Evolutionary conservation across 2,329 filamentous ascomycete species (phyloP), one percentile per base, ranked within the genome.

Genomic region (Colletotrichum incanum): DNA sequence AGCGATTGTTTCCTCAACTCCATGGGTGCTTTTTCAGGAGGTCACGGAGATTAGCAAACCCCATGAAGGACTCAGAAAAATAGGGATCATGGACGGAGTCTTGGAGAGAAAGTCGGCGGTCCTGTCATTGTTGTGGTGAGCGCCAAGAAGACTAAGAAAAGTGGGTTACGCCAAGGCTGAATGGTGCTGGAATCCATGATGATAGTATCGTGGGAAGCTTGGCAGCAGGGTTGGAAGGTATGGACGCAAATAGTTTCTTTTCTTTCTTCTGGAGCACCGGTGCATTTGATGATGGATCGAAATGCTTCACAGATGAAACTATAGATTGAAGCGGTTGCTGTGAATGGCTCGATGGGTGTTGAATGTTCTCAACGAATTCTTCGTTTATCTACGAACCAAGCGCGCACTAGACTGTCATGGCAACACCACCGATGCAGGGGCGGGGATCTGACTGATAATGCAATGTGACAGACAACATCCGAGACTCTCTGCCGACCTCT

Each of bases 161-260:
- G 14, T 39, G 62, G 41, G 2, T n/a, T 43, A 8, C 47, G 67
- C 67, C 62, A 66, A 71, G 67, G 14, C 49, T 55, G 18, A 18
- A 2, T 58, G 41, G 49, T 52, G 50, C 52, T 67, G 47, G 45
- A n/a, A 55, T 56, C 47, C 62, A 60, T 61, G 45, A 37, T 2
- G 39, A 39, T 56, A 41, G 49, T 34, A 41, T 67, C 39, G 55
- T 49, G 39, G 20, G 26, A 66, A 61, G 54, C 67, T 71, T 61
- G 67, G 67, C 67, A 7, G 39, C 67, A 70, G 55, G 67, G 67
- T 50, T 54, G 5, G 23, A n/a, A 41, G 45, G 37, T 50, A 26
- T 23, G 37, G 2, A 59, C 18, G 45, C 7, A 18, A 5, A 50
- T 16, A 14, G 9, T 31, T 34, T 16, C 37, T 41, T 1, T 16